Percentiles rank a stretch among this genome's conserved stretches.
These are phyloP conservation scores for Buddleja alternifolia DNA, from an alignment of 257 asterid genomes.

Conservation along the genomic window DNA sequence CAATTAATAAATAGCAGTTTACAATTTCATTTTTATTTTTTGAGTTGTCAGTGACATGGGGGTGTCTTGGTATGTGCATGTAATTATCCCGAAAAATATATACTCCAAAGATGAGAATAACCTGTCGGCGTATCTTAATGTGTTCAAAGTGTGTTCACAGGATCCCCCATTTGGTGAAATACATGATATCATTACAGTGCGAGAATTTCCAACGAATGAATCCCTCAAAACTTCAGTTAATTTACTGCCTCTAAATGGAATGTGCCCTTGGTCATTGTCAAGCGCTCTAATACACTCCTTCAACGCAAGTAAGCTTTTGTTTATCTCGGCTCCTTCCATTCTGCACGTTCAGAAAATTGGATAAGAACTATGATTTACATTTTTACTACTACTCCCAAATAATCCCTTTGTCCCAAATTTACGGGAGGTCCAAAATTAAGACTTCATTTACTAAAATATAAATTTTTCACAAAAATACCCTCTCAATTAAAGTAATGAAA, in stretches of 20 bases:
- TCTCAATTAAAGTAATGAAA: too few relatives aligned
- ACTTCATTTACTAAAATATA: too few relatives aligned
- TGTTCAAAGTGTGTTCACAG: slow-evolving; percentile 93
- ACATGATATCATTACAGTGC: slow-evolving; percentile 96
- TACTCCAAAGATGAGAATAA: slow-evolving; percentile 27
- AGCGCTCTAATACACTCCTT: slow-evolving; percentile 99
- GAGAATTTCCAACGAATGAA: slow-evolving; percentile 93
- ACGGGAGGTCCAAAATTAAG: too few relatives aligned
- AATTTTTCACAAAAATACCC: too few relatives aligned
- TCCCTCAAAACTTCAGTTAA: slow-evolving; percentile 92
- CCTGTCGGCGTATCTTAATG: slow-evolving; percentile 99
- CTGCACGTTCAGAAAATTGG: slow-evolving; percentile 47
- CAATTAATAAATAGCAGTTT: too few relatives aligned
- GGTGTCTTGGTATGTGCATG: too few relatives aligned
- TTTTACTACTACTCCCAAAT: too few relatives aligned
- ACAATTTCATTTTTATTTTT: too few relatives aligned
- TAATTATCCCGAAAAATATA: too few relatives aligned
- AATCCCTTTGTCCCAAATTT: too few relatives aligned
- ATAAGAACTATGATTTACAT: too few relatives aligned
- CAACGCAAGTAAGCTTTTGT: slow-evolving; percentile 95
- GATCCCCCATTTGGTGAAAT: slow-evolving; percentile 87
- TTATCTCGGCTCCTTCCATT: slow-evolving; percentile 99
- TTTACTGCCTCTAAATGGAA: slow-evolving; percentile 99
- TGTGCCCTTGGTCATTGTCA: slow-evolving; percentile 96
- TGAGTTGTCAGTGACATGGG: too few relatives aligned